These are phyloP conservation scores for Vigna unguiculata DNA, from an alignment of 306 rosid species.

Conservation along the genomic window DNA sequence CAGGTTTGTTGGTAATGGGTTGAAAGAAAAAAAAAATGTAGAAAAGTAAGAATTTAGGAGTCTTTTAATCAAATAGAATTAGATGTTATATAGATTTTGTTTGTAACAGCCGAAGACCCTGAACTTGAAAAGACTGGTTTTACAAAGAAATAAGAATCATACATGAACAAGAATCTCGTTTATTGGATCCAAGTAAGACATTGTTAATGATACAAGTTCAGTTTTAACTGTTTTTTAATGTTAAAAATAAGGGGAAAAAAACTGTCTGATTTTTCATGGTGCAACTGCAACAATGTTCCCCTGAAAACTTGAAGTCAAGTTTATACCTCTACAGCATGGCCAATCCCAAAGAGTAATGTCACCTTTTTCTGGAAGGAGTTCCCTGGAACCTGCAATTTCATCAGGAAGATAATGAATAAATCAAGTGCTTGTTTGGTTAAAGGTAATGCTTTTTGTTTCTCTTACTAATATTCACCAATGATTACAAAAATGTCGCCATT, in stretches of 20 bases:
- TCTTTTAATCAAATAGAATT: background rate
- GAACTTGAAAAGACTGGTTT: background rate
- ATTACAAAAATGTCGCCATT: background rate
- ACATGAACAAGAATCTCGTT: background rate
- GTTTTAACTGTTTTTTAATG: slow-evolving; percentile 36
- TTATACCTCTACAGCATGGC: slow-evolving; percentile 83
- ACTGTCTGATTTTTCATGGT: slow-evolving; percentile 13
- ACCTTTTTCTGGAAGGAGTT: slow-evolving; percentile 97
- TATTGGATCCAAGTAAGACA: slow-evolving; percentile 21
- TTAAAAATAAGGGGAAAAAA: background rate
- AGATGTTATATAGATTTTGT: no score
- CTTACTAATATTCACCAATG: background rate
- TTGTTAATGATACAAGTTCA: slow-evolving; percentile 27
- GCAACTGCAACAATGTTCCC: slow-evolving; percentile 17
- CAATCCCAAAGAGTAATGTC: slow-evolving; percentile 78
- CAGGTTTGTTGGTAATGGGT: background rate
- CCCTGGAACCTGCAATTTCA: slow-evolving; percentile 81
- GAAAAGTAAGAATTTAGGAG: background rate
- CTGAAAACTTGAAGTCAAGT: slow-evolving; percentile 31
- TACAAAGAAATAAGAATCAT: slow-evolving; percentile 1
- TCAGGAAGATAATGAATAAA: slow-evolving; percentile 37
- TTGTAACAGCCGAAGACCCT: background rate
- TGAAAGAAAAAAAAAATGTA: background rate
- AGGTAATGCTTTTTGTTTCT: background rate
- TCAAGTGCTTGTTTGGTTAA: background rate